Conservation (phyloP, 2,329 filamentous ascomycete genomes). For the Botrytis sinoallii region DNA sequence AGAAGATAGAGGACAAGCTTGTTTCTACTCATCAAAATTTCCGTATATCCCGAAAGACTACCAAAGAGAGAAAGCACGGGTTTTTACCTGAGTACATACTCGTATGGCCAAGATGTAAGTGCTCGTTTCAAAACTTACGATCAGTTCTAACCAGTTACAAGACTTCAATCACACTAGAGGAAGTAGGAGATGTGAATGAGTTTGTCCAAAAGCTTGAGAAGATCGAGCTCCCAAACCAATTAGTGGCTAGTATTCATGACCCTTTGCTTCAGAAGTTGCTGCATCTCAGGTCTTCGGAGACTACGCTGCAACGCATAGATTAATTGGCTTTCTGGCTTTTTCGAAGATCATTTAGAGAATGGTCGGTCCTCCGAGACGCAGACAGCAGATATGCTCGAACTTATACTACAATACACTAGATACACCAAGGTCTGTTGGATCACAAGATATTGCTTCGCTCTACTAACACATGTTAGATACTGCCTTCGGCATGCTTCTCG, state of each 20-base stretch:
- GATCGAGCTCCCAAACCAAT: conserved; percentile 77
- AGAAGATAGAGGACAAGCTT: conserved; percentile 46
- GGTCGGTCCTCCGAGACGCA: conserved; percentile 49
- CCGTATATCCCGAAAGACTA: conserved; percentile 56
- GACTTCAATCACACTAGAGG: conserved; percentile 68
- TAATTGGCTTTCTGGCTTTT: conserved; percentile 59
- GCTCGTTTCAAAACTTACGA: background rate
- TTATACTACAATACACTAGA: conserved; percentile 54
- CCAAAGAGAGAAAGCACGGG: conserved; percentile 45
- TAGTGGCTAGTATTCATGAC: conserved; percentile 73
- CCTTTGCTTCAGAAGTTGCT: conserved; percentile 76
- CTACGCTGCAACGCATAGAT: conserved; percentile 51
- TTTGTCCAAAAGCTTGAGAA: conserved; percentile 73
- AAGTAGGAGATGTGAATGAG: conserved; percentile 67
- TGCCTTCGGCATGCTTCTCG: conserved; percentile 42
- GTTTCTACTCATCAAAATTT: conserved; percentile 53
- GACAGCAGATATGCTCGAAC: conserved; percentile 53
- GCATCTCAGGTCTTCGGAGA: conserved; percentile 57
- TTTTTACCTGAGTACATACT: conserved; percentile 71
- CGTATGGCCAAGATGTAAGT: conserved; percentile 63
- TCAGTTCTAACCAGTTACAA: conserved; percentile 33
- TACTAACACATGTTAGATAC: conserved; percentile 31
- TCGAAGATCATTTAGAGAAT: conserved; percentile 52
- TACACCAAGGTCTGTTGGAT: conserved; percentile 50
- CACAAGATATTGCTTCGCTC: conserved; percentile 7